Percentiles rank a stretch among this genome's conserved stretches.
These are phyloP conservation scores for Thermomyces lanuginosus DNA, from an alignment of 2,329 filamentous ascomycete genomes.

Conservation along the genomic window DNA sequence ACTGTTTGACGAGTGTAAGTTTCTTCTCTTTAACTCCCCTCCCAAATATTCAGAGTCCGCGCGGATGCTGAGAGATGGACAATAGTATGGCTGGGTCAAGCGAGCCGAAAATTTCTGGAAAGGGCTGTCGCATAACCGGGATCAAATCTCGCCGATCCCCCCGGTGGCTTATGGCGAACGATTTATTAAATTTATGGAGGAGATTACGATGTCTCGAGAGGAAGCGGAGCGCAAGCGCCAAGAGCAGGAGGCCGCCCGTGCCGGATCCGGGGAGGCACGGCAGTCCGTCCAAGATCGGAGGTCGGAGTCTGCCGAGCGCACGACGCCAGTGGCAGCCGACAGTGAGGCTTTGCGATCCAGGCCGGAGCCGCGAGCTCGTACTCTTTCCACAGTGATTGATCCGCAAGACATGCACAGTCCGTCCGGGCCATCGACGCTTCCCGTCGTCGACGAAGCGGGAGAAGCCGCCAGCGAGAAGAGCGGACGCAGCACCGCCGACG, in stretches of 20 bases:
- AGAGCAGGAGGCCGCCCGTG: no score
- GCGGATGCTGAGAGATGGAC: slow-evolving; percentile 5
- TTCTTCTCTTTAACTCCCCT: slow-evolving; percentile 1
- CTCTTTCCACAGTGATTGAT: slow-evolving; percentile 41
- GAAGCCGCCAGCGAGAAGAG: slow-evolving; percentile 52
- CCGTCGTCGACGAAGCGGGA: slow-evolving; percentile 78
- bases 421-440: slow-evolving; percentile 43
- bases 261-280: slow-evolving; percentile 12
- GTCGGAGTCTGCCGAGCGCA: no score
- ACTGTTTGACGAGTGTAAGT: slow-evolving; percentile 90
- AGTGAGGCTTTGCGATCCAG: slow-evolving; percentile 44
- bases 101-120: slow-evolving; percentile 96
- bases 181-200: slow-evolving; percentile 81
- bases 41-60: slow-evolving; percentile 3
- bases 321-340: slow-evolving; percentile 46
- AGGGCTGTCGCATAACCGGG: slow-evolving; percentile 65
- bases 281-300: no score
- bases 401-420: slow-evolving; percentile 40
- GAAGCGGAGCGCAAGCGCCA: slow-evolving; percentile 46
- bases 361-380: slow-evolving; percentile 46
- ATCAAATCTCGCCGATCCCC: slow-evolving; percentile 81
- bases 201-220: slow-evolving; percentile 78
- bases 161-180: slow-evolving; percentile 84
- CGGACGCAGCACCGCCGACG: slow-evolving; percentile 2
- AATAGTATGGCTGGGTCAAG: slow-evolving; percentile 81